Conservation (phyloP, 2,329 filamentous ascomycete species). For the Sporothrix pallida region DNA sequence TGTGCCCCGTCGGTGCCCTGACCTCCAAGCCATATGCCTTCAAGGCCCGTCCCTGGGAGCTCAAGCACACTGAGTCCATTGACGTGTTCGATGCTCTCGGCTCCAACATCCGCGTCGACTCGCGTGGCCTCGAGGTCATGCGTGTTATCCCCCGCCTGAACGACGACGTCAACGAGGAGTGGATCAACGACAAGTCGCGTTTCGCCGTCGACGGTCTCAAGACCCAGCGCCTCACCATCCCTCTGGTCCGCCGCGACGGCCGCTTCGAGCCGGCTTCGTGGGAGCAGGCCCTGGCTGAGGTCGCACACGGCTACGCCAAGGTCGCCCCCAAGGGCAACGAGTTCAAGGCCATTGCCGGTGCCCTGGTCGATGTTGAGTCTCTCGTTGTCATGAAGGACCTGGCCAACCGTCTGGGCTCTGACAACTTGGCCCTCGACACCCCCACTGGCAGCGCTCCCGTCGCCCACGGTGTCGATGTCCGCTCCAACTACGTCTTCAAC, state of each 20-base stretch:
- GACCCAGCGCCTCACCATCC: constrained; percentile 93
- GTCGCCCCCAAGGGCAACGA: constrained; percentile 87
- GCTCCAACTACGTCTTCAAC: constrained; percentile 96
- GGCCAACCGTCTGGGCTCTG: constrained; percentile 93
- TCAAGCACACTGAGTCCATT: constrained; percentile 94
- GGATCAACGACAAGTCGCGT: constrained; percentile 98
- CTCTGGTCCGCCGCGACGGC: constrained; percentile 83
- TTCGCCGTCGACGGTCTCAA: constrained; percentile 97
- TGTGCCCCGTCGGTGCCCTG: constrained; percentile 95
- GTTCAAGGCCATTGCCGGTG: constrained; percentile 93
- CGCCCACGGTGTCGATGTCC: constrained; percentile 90
- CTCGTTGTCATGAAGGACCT: constrained; percentile 97
- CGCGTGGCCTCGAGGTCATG: constrained; percentile 95
- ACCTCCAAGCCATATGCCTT: constrained; percentile 98
- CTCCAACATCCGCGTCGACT: constrained; percentile 93
- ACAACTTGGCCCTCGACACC: constrained; percentile 93
- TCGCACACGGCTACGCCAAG: constrained; percentile 78
- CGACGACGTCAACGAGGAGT: constrained; percentile 98
- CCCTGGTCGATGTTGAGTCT: constrained; percentile 88
- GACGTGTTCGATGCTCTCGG: constrained; percentile 93
- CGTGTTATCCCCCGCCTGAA: constrained; percentile 90
- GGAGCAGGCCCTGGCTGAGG: constrained; percentile 92
- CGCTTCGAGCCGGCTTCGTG: constrained; percentile 92
- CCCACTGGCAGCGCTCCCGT: constrained; percentile 81
- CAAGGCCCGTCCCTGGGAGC: constrained; percentile 93